Evolutionary conservation across 1,139 yeast species (phyloP), one percentile per base, ranked within the genome.

Genomic region (Taphrina deformans): DNA sequence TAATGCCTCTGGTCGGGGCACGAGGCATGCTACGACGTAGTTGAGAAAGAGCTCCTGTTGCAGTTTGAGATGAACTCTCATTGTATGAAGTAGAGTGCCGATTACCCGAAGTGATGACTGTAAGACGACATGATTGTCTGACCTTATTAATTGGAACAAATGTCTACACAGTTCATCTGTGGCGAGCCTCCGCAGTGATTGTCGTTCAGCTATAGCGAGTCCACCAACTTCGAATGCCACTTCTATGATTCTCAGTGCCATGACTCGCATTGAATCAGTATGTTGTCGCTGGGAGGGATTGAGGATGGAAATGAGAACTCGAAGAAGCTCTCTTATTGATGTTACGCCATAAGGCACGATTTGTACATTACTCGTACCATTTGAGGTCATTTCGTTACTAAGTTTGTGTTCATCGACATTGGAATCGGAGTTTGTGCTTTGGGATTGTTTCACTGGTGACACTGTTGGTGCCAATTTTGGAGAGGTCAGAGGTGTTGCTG

Each of bases 141-240:
- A 81, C 66, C 96, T 88, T 41, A 91, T 84, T 21, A 91, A 82
- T 74, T 86, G 96, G 56, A 93, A 82, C 33, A 92, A 81, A 72
- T 90, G 89, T 73, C 91, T 92, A 72, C 91, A 88, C 26, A 92
- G 82, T 12, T 89, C 87, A 71, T 89, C 95, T 0, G 95, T 83
- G 3, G 90, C 83, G 48, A 90, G 78, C 24, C 82, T 82, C 73
- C 90, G 80, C 60, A 92, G 77, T 1, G 88, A 81, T 1, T 87
- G 85, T 72, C 89, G 93, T 12, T 79, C 75, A 0, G 88, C 83
- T 63, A 93, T 80, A 46, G 82, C 83, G 52, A 78, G 76, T 2
- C 97, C 97, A 5, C 93, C 80, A 9, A 90, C 87, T 74, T 93
- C 98, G 65, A 93, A 81, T 0, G 96, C 89, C 0, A 87, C 86